phyloP scores from a whole-genome alignment of 192 early-diverging fungal species.

The Coemansia sp. region DNA sequence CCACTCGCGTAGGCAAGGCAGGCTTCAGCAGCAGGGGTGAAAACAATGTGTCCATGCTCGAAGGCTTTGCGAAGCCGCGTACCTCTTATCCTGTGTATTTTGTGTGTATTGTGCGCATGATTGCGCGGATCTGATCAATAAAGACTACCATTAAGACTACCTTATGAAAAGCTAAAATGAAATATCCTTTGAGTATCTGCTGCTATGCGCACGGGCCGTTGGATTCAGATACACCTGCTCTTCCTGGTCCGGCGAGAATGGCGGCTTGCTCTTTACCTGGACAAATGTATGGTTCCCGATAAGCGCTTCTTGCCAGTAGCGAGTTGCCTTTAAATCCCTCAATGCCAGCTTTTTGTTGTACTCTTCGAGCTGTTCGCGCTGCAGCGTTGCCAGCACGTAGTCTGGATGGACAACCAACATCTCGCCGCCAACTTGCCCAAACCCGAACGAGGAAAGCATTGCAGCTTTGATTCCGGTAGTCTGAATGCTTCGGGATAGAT shows the following conservation, averaged over 20 bases:
- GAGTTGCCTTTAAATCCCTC: slow-evolving; percentile 2
- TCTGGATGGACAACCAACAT: slow-evolving; percentile 28
- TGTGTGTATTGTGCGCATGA: too few relatives aligned
- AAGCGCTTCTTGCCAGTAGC: slow-evolving; percentile 35
- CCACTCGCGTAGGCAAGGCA: too few relatives aligned
- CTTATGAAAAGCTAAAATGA: too few relatives aligned
- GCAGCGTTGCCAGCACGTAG: slow-evolving; percentile 51
- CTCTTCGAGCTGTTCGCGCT: slow-evolving; percentile 6
- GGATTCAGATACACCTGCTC: slow-evolving; percentile 20
- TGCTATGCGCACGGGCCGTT: slow-evolving; percentile 10
- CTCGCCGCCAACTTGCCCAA: slow-evolving; percentile 85
- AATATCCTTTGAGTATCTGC: too few relatives aligned
- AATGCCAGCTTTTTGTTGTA: slow-evolving; percentile 12
- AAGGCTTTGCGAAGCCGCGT: too few relatives aligned
- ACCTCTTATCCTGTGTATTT: too few relatives aligned
- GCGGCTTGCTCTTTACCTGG: slow-evolving; percentile 19
- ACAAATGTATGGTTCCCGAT: slow-evolving; percentile 33
- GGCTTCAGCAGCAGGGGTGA: too few relatives aligned
- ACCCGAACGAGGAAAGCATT: slow-evolving; percentile 88
- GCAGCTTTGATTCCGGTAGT: slow-evolving; percentile 88
- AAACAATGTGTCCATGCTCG: too few relatives aligned
- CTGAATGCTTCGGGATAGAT: slow-evolving; percentile 78
- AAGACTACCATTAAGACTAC: too few relatives aligned
- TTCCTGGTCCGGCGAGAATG: slow-evolving; percentile 15
- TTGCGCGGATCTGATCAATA: too few relatives aligned